Percentiles rank a stretch among this genome's conserved stretches.
Evolutionary conservation across 2,329 filamentous ascomycete species (phyloP).

Genomic region (Aspergillus sp.): DNA sequence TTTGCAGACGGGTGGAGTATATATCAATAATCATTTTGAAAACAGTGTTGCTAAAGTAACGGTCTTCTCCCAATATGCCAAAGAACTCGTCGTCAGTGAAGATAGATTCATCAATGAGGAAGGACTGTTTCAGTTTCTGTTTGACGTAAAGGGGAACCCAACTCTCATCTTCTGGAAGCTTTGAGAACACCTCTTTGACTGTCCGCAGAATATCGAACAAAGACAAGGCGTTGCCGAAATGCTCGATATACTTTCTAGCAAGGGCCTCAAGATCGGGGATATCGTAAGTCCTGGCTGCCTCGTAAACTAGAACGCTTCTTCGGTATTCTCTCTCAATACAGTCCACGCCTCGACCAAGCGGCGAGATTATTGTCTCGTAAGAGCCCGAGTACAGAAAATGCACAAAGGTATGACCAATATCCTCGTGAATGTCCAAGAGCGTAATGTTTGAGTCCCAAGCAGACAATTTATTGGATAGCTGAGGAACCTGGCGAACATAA

Average conservation of each 20-base stretch:
- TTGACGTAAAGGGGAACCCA: not conserved
- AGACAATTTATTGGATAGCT: too few relatives aligned
- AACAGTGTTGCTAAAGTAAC: not conserved
- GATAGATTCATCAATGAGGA: not conserved
- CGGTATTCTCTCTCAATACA: slow-evolving; percentile 13
- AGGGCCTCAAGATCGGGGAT: slow-evolving; percentile 9
- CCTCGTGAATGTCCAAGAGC: slow-evolving; percentile 24
- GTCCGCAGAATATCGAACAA: slow-evolving; percentile 4
- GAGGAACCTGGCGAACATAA: not conserved
- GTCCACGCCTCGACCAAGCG: not conserved
- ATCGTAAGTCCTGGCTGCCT: slow-evolving; percentile 16
- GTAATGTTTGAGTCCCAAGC: not conserved
- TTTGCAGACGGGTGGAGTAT: not conserved
- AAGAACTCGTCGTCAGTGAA: not conserved
- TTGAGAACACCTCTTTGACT: not conserved
- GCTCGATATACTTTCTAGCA: slow-evolving; percentile 13
- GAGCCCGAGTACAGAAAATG: slow-evolving; percentile 17
- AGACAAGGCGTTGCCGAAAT: slow-evolving; percentile 11
- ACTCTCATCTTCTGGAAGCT: not conserved
- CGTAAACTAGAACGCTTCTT: slow-evolving; percentile 15
- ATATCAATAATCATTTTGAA: not conserved
- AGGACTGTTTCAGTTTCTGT: not conserved
- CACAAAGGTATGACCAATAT: slow-evolving; percentile 18
- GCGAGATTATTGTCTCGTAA: slow-evolving; percentile 14
- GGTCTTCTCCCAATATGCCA: not conserved